Evolutionary conservation across 2,329 filamentous ascomycete species (phyloP), one percentile per base, ranked within the genome.

Genomic region (Trichophyton simii): DNA sequence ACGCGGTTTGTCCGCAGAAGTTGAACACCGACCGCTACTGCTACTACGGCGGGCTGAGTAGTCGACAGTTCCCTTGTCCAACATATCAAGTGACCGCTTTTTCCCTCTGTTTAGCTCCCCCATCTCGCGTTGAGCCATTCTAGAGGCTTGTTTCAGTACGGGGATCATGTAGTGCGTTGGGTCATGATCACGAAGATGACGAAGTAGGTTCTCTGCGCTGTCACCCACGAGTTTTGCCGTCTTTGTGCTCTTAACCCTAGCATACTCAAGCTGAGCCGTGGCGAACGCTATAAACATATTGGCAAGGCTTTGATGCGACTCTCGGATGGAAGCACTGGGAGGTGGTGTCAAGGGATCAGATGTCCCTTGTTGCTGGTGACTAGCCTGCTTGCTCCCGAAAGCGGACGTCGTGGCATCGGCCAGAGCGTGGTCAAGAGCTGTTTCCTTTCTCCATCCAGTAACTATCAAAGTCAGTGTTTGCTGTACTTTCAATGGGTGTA

Each of bases 141-240:
- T 63, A 36, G 73, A 73, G 3, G 70, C 69, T 3, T 66, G 61
- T 28, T 72, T 64, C 11, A 77, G 64, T 48, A 76, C 73, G 0
- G 69, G 62, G 11, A 74, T 60, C 60, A 73, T 63, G 13, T 61
- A 60, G 58, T 75, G 68, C 9, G 71, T 18, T 65, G 59, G 8
- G 64, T 66, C 22, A 31, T 68, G 66, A 8, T 67, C 60, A 28
- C 66, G 62, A 7, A 77, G 65, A 55, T 73, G 74, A 13, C 67
- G 66, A 15, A 76, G 66, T 0, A 71, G 67, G 60, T 77, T 77
- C 61, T 77, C 75, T 4, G 75, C 74, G 1, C 73, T 77, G 64
- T 78, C 75, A 2, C 75, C 73, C 28, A 78, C 64, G 41, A 67
- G 65, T 36, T 66, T 66, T 3, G 66, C 62, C 28, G 28, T 31